Conservation (phyloP, 129 eudicot genomes). For the Arctium minus region DNA sequence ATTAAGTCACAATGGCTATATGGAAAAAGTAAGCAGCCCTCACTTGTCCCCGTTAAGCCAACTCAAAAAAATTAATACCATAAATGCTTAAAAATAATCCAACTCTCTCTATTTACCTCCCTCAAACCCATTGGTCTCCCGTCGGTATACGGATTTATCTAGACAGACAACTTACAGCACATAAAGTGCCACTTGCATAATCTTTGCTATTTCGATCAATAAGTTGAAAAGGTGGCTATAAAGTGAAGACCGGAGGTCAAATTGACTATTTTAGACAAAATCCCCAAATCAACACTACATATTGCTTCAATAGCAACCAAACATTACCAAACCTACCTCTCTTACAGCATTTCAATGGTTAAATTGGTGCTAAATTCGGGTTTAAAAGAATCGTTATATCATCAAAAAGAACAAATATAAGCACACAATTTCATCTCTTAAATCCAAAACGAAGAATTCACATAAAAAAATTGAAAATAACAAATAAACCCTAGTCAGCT, state of each 20-base stretch:
- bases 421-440: neutral
- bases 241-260: neutral
- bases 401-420: neutral
- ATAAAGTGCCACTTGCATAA: neutral
- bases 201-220: neutral
- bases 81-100: too few species aligned
- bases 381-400: neutral
- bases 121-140: too few species aligned
- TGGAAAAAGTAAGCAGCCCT: too few species aligned
- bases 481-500: conserved; percentile 4
- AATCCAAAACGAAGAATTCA: neutral
- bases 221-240: neutral
- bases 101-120: too few species aligned
- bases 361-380: neutral
- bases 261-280: neutral
- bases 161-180: too few species aligned
- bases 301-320: neutral
- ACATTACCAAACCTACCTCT: neutral
- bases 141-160: too few species aligned
- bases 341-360: neutral
- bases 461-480: neutral
- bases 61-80: too few species aligned
- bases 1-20: too few species aligned
- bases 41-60: too few species aligned
- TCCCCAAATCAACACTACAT: neutral